Evolutionary conservation across 768 basidiomycete species (phyloP).

Genomic region (Tephrocybe sp.): DNA sequence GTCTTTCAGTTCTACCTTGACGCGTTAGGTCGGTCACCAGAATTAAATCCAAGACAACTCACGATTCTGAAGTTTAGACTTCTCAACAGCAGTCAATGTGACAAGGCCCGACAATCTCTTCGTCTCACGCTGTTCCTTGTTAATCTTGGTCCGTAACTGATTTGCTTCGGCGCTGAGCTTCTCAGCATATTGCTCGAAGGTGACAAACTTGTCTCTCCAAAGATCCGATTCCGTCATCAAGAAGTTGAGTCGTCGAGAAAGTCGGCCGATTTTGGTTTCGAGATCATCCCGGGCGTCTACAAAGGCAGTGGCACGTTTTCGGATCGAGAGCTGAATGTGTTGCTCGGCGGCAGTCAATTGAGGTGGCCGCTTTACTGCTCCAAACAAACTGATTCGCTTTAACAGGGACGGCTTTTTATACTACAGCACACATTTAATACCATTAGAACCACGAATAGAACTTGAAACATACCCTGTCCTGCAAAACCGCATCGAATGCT

Average conservation of each 20-base stretch:
- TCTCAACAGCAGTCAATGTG: slow-evolving; percentile 74
- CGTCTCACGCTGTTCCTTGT: slow-evolving; percentile 87
- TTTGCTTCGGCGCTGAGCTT: slow-evolving; percentile 83
- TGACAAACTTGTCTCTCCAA: slow-evolving; percentile 93
- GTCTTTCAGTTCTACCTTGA: slow-evolving; percentile 63
- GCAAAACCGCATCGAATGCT: slow-evolving; percentile 84
- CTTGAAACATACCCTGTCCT: slow-evolving; percentile 61
- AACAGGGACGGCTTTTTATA: slow-evolving; percentile 87
- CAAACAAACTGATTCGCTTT: slow-evolving; percentile 80
- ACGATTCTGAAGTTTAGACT: slow-evolving; percentile 76
- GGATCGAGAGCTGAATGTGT: slow-evolving; percentile 82
- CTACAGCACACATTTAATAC: slow-evolving; percentile 30
- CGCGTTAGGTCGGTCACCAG: slow-evolving; percentile 6
- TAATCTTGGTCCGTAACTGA: slow-evolving; percentile 83
- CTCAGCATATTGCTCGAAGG: slow-evolving; percentile 93
- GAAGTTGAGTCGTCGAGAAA: slow-evolving; percentile 84
- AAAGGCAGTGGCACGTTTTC: slow-evolving; percentile 91
- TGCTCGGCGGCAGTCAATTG: slow-evolving; percentile 80
- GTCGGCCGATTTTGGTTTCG: slow-evolving; percentile 89
- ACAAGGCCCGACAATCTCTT: slow-evolving; percentile 80
- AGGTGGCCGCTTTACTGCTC: slow-evolving; percentile 65
- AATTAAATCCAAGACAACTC: slow-evolving; percentile 28
- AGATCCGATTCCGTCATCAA: slow-evolving; percentile 88
- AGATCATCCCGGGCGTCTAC: slow-evolving; percentile 92
- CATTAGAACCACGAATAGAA: neutral